Evolutionary conservation across 495 filamentous ascomycete genomes (phyloP), one percentile per base, ranked within the genome.

Genomic region (Podospora pseudoanserina): DNA sequence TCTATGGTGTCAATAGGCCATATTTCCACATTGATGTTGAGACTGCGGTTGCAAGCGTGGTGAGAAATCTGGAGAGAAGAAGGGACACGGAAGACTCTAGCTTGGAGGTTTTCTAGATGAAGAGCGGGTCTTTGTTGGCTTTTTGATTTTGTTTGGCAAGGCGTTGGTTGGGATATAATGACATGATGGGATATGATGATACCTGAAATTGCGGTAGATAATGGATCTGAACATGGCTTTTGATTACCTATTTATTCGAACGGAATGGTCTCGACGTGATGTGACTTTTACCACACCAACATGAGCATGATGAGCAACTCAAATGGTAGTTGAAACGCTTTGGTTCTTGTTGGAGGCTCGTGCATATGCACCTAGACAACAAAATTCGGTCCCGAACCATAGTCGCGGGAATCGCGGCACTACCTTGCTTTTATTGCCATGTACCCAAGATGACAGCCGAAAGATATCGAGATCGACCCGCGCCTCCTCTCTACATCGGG

Each of bases 21-120:
- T 85, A 80, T 73, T 85, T 86, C 74, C 84, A 86, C 60, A 68
- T 84, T 6, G 84, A 86, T 71, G 54, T 98, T 15, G 92, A 91
- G n/a, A 91, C 90, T 73, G 95, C 95, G 30, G 76, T 98, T 56
- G 71, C 70, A 58, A 70, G 67, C 23, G 60, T 60, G 32, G 28
- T 71, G 20, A 60, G 64, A 56, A 74, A 64, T 28, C 15, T 71
- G 63, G 65, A 72, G 20, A 60, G 66, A 32, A 16, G 65, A 49
- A 49, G 39, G 39, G 39, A 49, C 13, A 49, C 39, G 39, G 39
- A 49, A 11, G 5, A 6, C 2, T 49, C 39, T 0, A 49, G 39
- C 9, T 16, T 49, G 39, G 39, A 49, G 39, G 39, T 11, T 6
- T 49, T 49, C 15, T 49, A 49, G 39, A 49, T 16, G 13, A 16